A percentile compares a stretch with the other conserved stretches of the same genome.
Evolutionary conservation across 352 stramenopile species (phyloP).

Genomic region (Phytophthora litchii): DNA sequence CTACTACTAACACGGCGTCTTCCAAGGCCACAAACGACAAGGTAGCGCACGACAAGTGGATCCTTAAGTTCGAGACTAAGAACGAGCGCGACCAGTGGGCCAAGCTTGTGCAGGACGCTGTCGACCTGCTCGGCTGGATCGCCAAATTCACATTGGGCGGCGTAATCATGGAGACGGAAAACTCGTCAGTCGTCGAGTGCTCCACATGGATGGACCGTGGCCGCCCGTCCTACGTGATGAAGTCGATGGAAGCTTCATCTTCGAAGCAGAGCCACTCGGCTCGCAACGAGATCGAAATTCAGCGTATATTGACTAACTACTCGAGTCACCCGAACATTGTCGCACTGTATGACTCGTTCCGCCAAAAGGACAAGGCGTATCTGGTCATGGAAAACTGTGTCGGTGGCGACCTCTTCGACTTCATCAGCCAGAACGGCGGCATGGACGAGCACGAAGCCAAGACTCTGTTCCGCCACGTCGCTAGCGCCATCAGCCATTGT

Average conservation of each 20-base stretch:
- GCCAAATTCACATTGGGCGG: slow-evolving; percentile 71
- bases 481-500: slow-evolving; percentile 52
- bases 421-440: slow-evolving; percentile 56
- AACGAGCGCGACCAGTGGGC: slow-evolving; percentile 66
- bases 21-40: slow-evolving; percentile 36
- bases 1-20: slow-evolving; percentile 2
- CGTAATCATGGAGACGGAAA: slow-evolving; percentile 60
- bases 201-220: slow-evolving; percentile 65
- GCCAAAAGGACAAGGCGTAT: slow-evolving; percentile 66
- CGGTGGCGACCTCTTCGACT: slow-evolving; percentile 68
- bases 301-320: slow-evolving; percentile 75
- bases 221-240: slow-evolving; percentile 68
- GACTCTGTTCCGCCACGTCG: slow-evolving; percentile 58
- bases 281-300: slow-evolving; percentile 69
- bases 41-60: slow-evolving; percentile 55
- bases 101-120: slow-evolving; percentile 66
- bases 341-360: slow-evolving; percentile 63
- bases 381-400: slow-evolving; percentile 69
- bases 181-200: slow-evolving; percentile 66
- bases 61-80: slow-evolving; percentile 78
- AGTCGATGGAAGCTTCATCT: slow-evolving; percentile 57
- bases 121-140: slow-evolving; percentile 72
- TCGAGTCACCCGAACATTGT: slow-evolving; percentile 73
- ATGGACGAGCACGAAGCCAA: slow-evolving; percentile 57
- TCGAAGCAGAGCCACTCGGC: slow-evolving; percentile 52